Evolutionary conservation across 2,329 filamentous ascomycete species (phyloP), one percentile per base, ranked within the genome.

Genomic region (Colletotrichum kahawae): DNA sequence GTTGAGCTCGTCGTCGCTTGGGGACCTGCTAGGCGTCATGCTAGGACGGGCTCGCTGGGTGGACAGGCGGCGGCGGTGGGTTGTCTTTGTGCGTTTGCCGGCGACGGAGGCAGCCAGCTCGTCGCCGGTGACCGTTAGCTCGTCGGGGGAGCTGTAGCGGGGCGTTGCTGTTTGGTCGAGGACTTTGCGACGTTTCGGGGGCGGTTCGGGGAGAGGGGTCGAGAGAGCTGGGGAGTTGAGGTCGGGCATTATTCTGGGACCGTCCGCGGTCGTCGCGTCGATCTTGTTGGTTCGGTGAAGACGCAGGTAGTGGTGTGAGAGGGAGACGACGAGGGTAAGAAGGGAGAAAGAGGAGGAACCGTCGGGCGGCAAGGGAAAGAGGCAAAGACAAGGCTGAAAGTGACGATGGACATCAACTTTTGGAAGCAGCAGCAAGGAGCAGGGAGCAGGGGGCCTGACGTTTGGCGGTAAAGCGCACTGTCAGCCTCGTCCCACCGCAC

Each of bases 131-230:
- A n/a, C n/a, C 43, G 24, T 70, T 18, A 75, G 76, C 48, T 89
- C 87, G 75, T 90, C 88, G 9, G 89, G 86, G 38, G 85, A 87
- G 74, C 84, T 85, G 79, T 87, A 86, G 43, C 82, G 82, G 12
- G 84, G 83, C 10, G 84, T 84, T 78, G 84, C 83, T 66, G 81
- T 82, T 66, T 81, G 79, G 77, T 86, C 83, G 75, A 82, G 78
- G 43, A 86, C 81, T 79, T 83, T 84, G 74, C 86, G 84, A 36
- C 85, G 83, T 77, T 87, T 87, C 10, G 84, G 81, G 14, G 84
- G 83, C 18, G 84, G 84, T 36, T 80, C 83, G 14, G 79, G 73
- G 27, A 76, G 71, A 31, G 79, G 67, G 4, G 75, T 72, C 51
- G 70, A 78, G 65, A 76, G 70, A 63, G 78, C 71, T 38, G 48